Conservation (phyloP, 768 basidiomycete species). For the Trametes maxima region DNA sequence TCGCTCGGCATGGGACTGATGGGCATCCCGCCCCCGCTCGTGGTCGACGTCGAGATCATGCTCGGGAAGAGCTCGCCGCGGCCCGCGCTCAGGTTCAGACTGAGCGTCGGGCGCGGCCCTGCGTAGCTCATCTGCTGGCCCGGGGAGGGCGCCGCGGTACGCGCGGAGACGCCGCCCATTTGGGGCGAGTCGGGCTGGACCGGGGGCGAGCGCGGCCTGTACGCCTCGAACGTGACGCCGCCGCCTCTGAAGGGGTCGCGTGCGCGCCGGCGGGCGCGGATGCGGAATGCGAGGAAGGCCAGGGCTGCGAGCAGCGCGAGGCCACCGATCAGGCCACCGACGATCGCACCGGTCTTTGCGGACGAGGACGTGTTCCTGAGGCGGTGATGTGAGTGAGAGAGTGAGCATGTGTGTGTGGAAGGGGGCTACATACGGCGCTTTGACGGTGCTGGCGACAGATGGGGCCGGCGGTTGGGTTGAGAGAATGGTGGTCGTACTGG, state of each 20-base stretch:
- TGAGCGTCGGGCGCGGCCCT: not conserved
- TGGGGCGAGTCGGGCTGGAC: conserved; percentile 17
- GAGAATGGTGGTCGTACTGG: conserved; percentile 5
- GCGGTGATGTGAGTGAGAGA: not conserved
- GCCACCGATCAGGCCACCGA: conserved; percentile 14
- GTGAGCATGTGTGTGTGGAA: no score
- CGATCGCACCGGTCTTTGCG: conserved; percentile 16
- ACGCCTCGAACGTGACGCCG: conserved; percentile 18
- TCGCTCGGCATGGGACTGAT: conserved; percentile 15
- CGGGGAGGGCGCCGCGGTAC: not conserved
- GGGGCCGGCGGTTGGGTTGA: conserved; percentile 6
- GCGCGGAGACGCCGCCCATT: no score
- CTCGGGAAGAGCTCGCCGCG: conserved; percentile 20
- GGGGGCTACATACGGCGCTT: not conserved
- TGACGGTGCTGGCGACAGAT: not conserved
- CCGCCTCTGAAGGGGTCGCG: conserved; percentile 9
- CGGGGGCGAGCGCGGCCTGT: conserved; percentile 10
- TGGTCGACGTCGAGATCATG: conserved; percentile 18
- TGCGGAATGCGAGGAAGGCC: conserved; percentile 13
- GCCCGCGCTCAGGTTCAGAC: conserved; percentile 5
- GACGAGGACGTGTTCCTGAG: not conserved
- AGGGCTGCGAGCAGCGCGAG: conserved; percentile 13
- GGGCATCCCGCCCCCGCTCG: conserved; percentile 15
- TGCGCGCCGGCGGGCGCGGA: conserved; percentile 15
- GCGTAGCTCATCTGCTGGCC: conserved; percentile 5